Evolutionary conservation across 176 grass and related monocot genomes (phyloP).

Genomic region (Carex littledalei): DNA sequence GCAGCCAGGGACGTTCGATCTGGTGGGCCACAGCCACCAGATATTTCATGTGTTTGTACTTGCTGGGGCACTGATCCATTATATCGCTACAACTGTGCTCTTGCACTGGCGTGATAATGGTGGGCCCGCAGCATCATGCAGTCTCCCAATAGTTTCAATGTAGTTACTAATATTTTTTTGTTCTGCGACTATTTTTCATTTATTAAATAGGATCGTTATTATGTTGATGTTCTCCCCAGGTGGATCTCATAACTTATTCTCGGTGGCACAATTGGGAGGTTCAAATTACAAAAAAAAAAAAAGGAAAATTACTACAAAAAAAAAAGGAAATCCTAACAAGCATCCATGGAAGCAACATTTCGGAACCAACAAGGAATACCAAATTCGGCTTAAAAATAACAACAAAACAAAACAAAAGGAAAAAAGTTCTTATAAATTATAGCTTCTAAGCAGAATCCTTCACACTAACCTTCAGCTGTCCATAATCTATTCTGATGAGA

Average conservation of each 20-base stretch:
- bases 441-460: constrained; percentile 8
- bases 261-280: not conserved
- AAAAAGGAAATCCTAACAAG: not conserved
- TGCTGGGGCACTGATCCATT: constrained; percentile 63
- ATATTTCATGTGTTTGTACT: constrained; percentile 93
- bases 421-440: not conserved
- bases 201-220: too few relatives aligned
- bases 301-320: not conserved
- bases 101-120: constrained; percentile 56
- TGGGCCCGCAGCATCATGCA: constrained; percentile 32
- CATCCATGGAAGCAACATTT: not conserved
- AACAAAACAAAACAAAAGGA: not conserved
- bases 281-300: not conserved
- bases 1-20: constrained; percentile 65
- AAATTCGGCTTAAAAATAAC: not conserved
- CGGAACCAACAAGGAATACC: not conserved
- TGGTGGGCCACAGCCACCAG: constrained; percentile 89
- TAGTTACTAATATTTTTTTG: not conserved
- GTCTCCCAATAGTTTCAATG: not conserved
- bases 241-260: not conserved
- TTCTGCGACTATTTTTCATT: not conserved
- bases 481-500: not conserved
- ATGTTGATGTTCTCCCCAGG: not conserved
- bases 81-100: constrained; percentile 49
- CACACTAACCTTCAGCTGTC: constrained; percentile 16